Percentiles rank a stretch among this genome's conserved stretches.
Evolutionary conservation across 2,329 filamentous ascomycete species (phyloP).

Genomic region (Chaetothyriales sp.): DNA sequence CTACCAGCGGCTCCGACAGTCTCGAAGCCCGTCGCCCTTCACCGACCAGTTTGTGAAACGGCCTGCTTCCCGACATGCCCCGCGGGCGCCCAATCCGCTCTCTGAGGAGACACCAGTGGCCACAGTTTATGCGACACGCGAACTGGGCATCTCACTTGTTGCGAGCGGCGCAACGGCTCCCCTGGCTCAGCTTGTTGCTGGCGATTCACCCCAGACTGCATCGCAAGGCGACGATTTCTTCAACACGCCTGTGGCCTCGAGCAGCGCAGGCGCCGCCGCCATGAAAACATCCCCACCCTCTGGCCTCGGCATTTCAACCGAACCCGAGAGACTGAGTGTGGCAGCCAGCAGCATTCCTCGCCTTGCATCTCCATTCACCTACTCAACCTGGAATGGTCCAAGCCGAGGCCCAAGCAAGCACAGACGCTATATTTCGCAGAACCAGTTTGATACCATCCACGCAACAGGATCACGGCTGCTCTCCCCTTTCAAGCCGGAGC

Average conservation of each 20-base stretch:
- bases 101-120: conserved; percentile 10
- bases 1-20: conserved; percentile 47
- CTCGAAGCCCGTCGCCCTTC: conserved; percentile 46
- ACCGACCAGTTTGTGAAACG: conserved; percentile 23
- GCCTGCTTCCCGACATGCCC: conserved; percentile 16
- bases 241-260: conserved; percentile 21
- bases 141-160: conserved; percentile 31
- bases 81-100: conserved; percentile 11
- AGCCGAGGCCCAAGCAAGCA: conserved; percentile 18
- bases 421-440: conserved; percentile 20
- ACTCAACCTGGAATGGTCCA: conserved; percentile 34
- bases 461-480: conserved; percentile 28
- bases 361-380: conserved; percentile 35
- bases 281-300: conserved; percentile 12
- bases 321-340: conserved; percentile 11
- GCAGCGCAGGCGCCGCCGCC: conserved; percentile 1
- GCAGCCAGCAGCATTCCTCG: conserved; percentile 22
- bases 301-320: conserved; percentile 10
- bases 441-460: conserved; percentile 31
- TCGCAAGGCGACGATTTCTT: conserved; percentile 22
- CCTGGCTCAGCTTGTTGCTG: conserved; percentile 22
- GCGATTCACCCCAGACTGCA: conserved; percentile 17
- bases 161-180: conserved; percentile 26
- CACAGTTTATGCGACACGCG: conserved; percentile 28
- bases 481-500: conserved; percentile 42